Conservation (phyloP, 768 basidiomycete species). For the Suillus spraguei region DNA sequence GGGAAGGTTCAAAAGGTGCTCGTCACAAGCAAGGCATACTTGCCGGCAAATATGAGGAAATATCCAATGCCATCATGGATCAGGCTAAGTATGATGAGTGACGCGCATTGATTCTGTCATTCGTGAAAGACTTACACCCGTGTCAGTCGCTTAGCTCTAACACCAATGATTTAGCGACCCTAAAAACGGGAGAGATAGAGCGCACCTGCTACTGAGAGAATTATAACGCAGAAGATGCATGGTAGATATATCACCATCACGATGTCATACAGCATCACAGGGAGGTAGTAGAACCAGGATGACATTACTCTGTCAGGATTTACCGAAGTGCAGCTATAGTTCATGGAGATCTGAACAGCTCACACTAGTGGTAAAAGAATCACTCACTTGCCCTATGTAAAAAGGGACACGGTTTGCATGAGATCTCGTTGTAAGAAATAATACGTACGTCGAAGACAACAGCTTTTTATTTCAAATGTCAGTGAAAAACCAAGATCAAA, state of each 20-base stretch:
- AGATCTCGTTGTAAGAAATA: too few relatives aligned
- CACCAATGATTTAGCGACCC: not conserved
- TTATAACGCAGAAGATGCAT: not conserved
- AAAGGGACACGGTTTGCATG: constrained; percentile 12
- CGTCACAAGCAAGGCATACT: not conserved
- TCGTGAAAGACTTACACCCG: not conserved
- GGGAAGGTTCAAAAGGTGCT: not conserved
- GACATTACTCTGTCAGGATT: not conserved
- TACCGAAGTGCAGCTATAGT: not conserved
- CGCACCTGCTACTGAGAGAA: not conserved
- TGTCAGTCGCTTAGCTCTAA: not conserved
- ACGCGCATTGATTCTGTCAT: not conserved
- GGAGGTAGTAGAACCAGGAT: not conserved
- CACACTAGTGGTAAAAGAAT: not conserved
- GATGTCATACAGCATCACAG: not conserved
- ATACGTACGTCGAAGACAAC: too few relatives aligned
- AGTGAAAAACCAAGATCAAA: too few relatives aligned
- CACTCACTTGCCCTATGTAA: constrained; percentile 4
- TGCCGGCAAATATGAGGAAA: not conserved
- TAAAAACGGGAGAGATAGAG: not conserved
- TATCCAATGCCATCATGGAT: not conserved
- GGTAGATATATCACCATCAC: not conserved
- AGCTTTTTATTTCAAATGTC: too few relatives aligned
- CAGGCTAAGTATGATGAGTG: not conserved
- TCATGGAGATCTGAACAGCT: not conserved